Evolutionary conservation across 2,329 filamentous ascomycete species (phyloP).

Genomic region (Colletotrichum lini): DNA sequence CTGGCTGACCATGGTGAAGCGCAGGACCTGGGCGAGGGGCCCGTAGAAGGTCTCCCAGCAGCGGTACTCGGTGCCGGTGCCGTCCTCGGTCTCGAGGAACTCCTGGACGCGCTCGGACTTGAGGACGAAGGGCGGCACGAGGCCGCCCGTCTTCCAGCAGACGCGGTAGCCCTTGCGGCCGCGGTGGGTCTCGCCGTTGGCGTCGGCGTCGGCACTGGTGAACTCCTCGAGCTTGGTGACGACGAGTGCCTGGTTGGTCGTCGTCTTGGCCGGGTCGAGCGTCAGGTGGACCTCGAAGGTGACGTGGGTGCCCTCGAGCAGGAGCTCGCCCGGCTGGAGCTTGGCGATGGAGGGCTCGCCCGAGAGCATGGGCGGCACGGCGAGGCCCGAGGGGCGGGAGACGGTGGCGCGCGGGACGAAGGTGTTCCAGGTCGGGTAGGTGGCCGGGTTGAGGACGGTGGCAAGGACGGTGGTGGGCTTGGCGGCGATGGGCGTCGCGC

Average conservation of each 20-base stretch:
- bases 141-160: conserved; percentile 55
- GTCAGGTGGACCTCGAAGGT: conserved; percentile 53
- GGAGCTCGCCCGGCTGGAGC: conserved; percentile 41
- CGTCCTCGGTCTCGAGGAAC: conserved; percentile 49
- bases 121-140: conserved; percentile 51
- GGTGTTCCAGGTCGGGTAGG: conserved; percentile 55
- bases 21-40: conserved; percentile 53
- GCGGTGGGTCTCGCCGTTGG: conserved; percentile 43
- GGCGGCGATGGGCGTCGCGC: conserved; percentile 52
- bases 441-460: conserved; percentile 49
- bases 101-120: conserved; percentile 60
- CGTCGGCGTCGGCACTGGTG: conserved; percentile 13
- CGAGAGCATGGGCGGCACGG: conserved; percentile 43
- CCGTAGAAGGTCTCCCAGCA: conserved; percentile 64
- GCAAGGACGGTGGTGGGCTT: conserved; percentile 50
- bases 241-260: conserved; percentile 46
- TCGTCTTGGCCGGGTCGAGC: conserved; percentile 43
- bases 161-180: conserved; percentile 54
- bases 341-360: conserved; percentile 33
- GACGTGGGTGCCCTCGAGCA: conserved; percentile 52
- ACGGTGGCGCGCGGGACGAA: conserved; percentile 51
- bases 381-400: conserved; percentile 42
- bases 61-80: conserved; percentile 55
- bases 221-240: conserved; percentile 52
- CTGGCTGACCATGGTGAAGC: conserved; percentile 49